Evolutionary conservation across 2,329 filamentous ascomycete species (phyloP), one percentile per base, ranked within the genome.

Genomic region (Fusarium citri): DNA sequence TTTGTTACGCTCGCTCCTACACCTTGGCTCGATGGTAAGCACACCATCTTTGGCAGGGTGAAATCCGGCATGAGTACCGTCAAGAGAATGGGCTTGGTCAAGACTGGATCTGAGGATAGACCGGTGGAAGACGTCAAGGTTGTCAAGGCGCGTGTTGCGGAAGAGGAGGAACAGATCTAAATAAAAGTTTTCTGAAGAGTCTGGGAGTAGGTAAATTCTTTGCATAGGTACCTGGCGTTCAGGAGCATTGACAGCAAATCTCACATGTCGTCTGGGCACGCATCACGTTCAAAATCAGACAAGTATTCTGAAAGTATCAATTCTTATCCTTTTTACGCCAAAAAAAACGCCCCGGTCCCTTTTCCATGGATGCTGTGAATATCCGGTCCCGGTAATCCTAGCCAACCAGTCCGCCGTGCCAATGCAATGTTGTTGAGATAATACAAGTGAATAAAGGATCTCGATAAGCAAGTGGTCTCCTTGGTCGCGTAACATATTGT

Each of bases 11-110:
- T 98, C 34, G 95, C 94, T 10, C 95, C 95, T 7, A 95, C 96
- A 18, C 96, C 96, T 1, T 98, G 95, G 95, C 82, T 99, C 64
- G 96, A 99, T 81, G 94, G 94, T 23, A 98, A 97, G 81, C 95
- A 99, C 80, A 97, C 94, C 14, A 97, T 99, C 72, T 99, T 99
- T 78, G 96, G 96, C 2, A 85, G 95, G 56, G 94, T 99, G 41
- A 94, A 92, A 83, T 88, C 82, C 57, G 96, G 96, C 0, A 89
- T 98, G 87, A 85, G 87, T 59, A 86, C 95, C n/a, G 90, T 98
- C 28, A 91, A 93, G 83, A 87, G 94, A 71, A 92, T 99, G 88
- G 96, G 94, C 0, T 79, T 96, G 61, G 94, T 97, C 51, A 93
- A 92, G 83, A 97, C 94, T 1, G 93, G 89, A 25, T 82, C 83